A percentile compares a stretch with the other conserved stretches of the same genome.
Conservation (phyloP, 805 yeast genomes). For the Wickerhamiella shivajii region DNA sequence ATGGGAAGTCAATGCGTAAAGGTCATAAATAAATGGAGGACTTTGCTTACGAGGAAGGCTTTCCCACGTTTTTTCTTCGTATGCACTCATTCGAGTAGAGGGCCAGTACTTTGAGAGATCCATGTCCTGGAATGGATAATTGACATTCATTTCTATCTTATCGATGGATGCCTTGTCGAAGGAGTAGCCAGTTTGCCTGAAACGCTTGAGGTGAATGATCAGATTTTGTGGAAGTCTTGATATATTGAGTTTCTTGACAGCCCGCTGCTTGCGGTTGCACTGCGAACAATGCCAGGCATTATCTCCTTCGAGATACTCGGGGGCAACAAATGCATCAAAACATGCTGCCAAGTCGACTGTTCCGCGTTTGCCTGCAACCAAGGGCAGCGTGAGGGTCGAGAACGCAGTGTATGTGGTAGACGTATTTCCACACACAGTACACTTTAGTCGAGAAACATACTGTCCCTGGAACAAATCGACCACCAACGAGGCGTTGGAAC, state of each 20-base stretch:
- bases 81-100: too few relatives aligned
- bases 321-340: conserved; percentile 58
- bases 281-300: conserved; percentile 75
- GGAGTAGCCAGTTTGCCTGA: conserved; percentile 30
- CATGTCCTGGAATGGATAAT: conserved; percentile 47
- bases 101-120: conserved; percentile 71
- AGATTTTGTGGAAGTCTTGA: conserved; percentile 66
- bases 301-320: conserved; percentile 60
- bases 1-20: conserved; percentile 76
- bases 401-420: conserved; percentile 81
- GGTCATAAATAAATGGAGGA: conserved; percentile 64
- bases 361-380: conserved; percentile 25
- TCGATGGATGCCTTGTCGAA: conserved; percentile 29
- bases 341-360: conserved; percentile 41
- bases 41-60: conserved; percentile 58
- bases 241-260: conserved; percentile 56
- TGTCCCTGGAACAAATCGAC: conserved; percentile 85
- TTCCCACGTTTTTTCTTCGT: conserved; percentile 27
- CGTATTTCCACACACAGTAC: conserved; percentile 56
- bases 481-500: conserved; percentile 61
- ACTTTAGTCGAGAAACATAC: conserved; percentile 60
- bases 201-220: conserved; percentile 76
- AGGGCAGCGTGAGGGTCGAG: conserved; percentile 64
- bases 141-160: conserved; percentile 42
- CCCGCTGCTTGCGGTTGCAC: conserved; percentile 48